A percentile compares a stretch with the other conserved stretches of the same genome.
These are phyloP conservation scores for Tricholoma sp. DNA, from an alignment of 768 basidiomycete species.

Conservation along the genomic window DNA sequence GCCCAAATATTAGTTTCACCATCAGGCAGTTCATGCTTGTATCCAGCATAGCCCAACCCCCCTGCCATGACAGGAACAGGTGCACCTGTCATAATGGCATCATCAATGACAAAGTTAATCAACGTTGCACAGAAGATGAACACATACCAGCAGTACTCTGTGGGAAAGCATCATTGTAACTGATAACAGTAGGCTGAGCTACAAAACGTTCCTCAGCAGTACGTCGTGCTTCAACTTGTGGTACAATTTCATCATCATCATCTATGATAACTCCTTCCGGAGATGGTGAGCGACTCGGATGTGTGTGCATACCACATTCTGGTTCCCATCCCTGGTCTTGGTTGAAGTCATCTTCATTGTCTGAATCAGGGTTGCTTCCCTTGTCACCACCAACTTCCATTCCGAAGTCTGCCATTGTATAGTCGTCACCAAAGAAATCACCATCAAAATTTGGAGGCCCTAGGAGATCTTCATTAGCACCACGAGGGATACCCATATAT, in stretches of 20 bases:
- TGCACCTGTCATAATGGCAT: too few species aligned
- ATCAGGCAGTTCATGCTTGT: background rate
- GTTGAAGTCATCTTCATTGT: background rate
- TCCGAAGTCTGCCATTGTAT: background rate
- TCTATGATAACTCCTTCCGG: background rate
- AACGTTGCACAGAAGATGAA: background rate
- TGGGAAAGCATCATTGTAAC: background rate
- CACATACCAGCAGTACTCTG: background rate
- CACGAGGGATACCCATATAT: background rate
- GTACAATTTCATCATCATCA: background rate
- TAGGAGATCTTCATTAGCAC: background rate
- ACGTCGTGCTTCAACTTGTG: background rate
- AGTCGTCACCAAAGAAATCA: background rate
- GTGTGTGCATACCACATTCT: background rate
- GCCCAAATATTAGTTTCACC: constrained; percentile 15
- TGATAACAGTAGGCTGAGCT: background rate
- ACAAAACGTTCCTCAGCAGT: constrained; percentile 1
- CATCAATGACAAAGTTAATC: background rate
- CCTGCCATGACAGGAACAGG: background rate
- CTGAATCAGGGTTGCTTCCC: background rate
- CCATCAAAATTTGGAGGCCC: background rate
- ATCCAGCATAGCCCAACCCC: background rate
- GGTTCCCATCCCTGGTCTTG: background rate
- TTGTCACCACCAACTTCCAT: background rate
- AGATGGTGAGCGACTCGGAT: background rate